These are phyloP conservation scores for Talaromyces sp. DNA, from an alignment of 2,329 filamentous ascomycete species.

Conservation along the genomic window DNA sequence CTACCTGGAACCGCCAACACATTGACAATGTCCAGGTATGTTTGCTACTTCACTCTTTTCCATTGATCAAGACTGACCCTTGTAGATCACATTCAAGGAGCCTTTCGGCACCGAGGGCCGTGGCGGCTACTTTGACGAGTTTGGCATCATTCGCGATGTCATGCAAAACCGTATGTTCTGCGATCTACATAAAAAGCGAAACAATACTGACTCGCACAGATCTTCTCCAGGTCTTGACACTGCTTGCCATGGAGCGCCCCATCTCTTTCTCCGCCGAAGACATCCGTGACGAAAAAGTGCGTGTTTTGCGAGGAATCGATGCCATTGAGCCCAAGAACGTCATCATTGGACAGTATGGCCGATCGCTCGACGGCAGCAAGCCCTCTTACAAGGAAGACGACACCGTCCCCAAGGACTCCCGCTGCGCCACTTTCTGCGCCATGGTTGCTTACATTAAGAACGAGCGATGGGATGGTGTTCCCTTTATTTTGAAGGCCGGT, in stretches of 20 bases:
- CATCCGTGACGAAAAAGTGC: constrained; percentile 95
- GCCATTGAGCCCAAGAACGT: constrained; percentile 98
- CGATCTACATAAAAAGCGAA: neutral
- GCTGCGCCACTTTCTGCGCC: constrained; percentile 96
- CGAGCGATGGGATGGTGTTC: constrained; percentile 97
- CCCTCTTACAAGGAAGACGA: constrained; percentile 98
- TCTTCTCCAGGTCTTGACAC: constrained; percentile 88
- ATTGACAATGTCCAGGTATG: constrained; percentile 90
- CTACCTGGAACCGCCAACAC: constrained; percentile 98
- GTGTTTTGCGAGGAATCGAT: constrained; percentile 87
- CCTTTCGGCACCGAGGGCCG: constrained; percentile 97
- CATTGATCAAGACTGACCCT: constrained; percentile 8
- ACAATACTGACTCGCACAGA: constrained; percentile 40
- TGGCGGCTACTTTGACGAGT: constrained; percentile 98
- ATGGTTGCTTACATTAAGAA: constrained; percentile 99
- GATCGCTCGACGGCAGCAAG: constrained; percentile 92
- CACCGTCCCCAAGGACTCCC: constrained; percentile 92
- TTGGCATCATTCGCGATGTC: constrained; percentile 97
- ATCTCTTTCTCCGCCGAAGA: constrained; percentile 98
- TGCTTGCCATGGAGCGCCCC: constrained; percentile 95
- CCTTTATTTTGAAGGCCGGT: constrained; percentile 98
- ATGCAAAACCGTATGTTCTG: constrained; percentile 81
- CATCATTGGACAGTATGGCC: constrained; percentile 98
- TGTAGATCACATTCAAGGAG: constrained; percentile 92
- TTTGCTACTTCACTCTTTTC: neutral